Evolutionary conservation across 2,329 filamentous ascomycete species (phyloP), one percentile per base, ranked within the genome.

Genomic region (Cytospora chrysosperma): DNA sequence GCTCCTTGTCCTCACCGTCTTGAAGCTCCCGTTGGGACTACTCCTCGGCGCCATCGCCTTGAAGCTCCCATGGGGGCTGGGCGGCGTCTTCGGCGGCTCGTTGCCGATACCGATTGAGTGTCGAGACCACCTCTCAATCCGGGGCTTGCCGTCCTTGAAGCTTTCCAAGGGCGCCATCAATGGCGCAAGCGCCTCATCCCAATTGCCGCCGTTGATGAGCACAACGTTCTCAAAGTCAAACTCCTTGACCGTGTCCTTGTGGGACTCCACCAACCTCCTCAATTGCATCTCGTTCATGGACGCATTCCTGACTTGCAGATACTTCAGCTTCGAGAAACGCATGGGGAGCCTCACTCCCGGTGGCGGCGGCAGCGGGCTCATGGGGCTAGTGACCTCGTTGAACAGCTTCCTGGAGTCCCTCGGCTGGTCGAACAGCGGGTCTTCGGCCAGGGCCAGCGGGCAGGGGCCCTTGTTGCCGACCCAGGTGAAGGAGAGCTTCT

Each of bases 171-270:
- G 74, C 71, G 80, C 71, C 71, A 84, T 86, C 62, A 96, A 78
- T 1, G 90, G 89, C 47, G 87, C 85, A n/a, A 96, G 82, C 0
- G 91, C 92, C 32, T 93, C 88, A 64, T 95, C 89, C 92, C 92
- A 96, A 63, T 81, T 88, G 30, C 90, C 92, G 37, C 80, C 80
- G 65, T 85, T 82, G 57, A 86, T 82, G 51, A 96, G 82, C 32
- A 84, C 80, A 21, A 93, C 87, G 67, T 91, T 88, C 72, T 93
- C 88, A 74, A 96, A 92, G 73, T 92, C 88, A 71, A 94, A 92
- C 71, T 94, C 89, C 67, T 84, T 82, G 53, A 96, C 85, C 0
- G 86, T 88, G 61, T 80, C 78, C 32, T 85, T 83, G 75, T 96
- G 91, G 15, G 80, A 78, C 56, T 80, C 76, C 64, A 95, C 87